Evolutionary conservation across 108 stramenopile species (phyloP).

Genomic region (Nannochloropsis salina): DNA sequence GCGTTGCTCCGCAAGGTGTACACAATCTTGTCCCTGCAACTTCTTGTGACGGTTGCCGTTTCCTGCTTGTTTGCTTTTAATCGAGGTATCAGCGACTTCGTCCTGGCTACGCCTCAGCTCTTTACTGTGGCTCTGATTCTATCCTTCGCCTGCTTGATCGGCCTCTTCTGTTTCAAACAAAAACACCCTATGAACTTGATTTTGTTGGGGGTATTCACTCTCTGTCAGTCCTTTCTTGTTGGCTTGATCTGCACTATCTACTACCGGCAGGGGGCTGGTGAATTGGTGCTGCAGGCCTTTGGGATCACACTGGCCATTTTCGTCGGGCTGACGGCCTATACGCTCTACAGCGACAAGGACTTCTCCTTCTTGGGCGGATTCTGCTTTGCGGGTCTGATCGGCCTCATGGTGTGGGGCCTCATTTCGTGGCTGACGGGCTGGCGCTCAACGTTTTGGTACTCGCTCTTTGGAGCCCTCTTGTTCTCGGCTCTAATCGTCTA

Average conservation of each 20-base stretch:
- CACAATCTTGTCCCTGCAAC: neutral
- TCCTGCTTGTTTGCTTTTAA: neutral
- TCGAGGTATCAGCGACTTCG: slow-evolving; percentile 15
- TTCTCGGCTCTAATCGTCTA: slow-evolving; percentile 64
- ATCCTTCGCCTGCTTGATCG: slow-evolving; percentile 2
- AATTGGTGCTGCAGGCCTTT: slow-evolving; percentile 31
- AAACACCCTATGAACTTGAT: slow-evolving; percentile 35
- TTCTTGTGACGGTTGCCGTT: neutral
- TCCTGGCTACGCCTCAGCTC: slow-evolving; percentile 4
- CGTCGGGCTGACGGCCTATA: slow-evolving; percentile 66
- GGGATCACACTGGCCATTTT: slow-evolving; percentile 49
- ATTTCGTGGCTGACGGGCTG: slow-evolving; percentile 37
- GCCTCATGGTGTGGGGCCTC: slow-evolving; percentile 34
- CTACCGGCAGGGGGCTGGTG: slow-evolving; percentile 26
- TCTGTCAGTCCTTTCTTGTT: slow-evolving; percentile 27
- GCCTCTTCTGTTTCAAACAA: slow-evolving; percentile 30
- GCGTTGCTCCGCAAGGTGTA: slow-evolving; percentile 1
- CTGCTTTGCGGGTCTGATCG: slow-evolving; percentile 49
- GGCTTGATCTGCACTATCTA: slow-evolving; percentile 34
- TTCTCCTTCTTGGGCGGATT: slow-evolving; percentile 63
- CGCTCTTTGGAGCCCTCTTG: slow-evolving; percentile 60
- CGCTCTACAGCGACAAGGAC: slow-evolving; percentile 74
- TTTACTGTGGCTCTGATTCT: slow-evolving; percentile 1
- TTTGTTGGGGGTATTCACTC: slow-evolving; percentile 24
- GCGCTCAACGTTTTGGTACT: slow-evolving; percentile 29